Evolutionary conservation across 768 basidiomycete genomes (phyloP).

Genomic region (Pulveroboletus sp.): DNA sequence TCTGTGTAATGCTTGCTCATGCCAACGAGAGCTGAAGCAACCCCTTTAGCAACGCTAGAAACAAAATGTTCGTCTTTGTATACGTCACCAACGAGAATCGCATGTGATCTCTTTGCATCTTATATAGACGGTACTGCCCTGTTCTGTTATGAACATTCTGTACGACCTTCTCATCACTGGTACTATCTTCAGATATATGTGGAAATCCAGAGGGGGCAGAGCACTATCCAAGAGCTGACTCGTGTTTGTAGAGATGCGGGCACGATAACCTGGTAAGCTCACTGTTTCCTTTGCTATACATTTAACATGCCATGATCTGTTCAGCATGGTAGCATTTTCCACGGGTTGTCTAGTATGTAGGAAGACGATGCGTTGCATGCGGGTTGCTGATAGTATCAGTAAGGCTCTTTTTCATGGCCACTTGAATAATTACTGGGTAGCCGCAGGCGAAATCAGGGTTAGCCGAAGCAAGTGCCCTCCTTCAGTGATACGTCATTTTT

Average conservation of each 20-base stretch:
- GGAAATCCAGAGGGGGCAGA: conserved; percentile 10
- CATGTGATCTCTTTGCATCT: neutral
- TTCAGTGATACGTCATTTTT: neutral
- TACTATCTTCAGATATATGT: conserved; percentile 13
- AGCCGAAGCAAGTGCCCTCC: conserved; percentile 3
- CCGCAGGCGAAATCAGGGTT: neutral
- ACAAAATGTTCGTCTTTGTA: neutral
- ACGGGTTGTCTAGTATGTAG: conserved; percentile 5
- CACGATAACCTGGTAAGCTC: conserved; percentile 11
- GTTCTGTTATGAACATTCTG: neutral
- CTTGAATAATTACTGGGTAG: neutral
- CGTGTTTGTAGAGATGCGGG: conserved; percentile 10
- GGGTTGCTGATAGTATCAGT: neutral
- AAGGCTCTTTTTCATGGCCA: conserved; percentile 6
- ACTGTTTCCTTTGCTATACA: neutral
- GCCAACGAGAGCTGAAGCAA: neutral
- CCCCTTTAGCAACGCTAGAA: neutral
- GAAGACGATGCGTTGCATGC: neutral
- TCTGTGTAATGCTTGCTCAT: neutral
- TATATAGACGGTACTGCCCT: conserved; percentile 2
- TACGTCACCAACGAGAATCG: neutral
- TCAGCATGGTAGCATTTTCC: neutral
- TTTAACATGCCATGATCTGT: neutral
- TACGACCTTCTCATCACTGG: conserved; percentile 7
- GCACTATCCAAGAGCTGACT: conserved; percentile 7